These are phyloP conservation scores for Metschnikowia cerradonensis DNA, from an alignment of 805 yeast species.

Conservation along the genomic window DNA sequence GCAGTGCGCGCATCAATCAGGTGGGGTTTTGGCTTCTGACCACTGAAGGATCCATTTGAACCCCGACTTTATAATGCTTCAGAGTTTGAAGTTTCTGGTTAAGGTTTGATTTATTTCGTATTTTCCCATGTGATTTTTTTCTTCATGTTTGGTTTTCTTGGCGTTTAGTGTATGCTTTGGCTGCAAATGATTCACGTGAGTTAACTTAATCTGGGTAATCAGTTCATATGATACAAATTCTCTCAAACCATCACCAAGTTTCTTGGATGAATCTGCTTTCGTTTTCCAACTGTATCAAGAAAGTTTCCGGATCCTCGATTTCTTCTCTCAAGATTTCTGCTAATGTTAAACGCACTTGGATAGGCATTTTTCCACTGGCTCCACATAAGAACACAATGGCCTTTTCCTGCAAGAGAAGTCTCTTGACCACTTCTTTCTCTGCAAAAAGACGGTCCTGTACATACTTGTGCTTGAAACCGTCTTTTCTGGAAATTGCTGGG, in stretches of 20 bases:
- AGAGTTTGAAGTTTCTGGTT: too few relatives aligned
- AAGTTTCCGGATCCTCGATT: conserved; percentile 44
- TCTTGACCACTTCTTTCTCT: conserved; percentile 45
- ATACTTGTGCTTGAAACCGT: conserved; percentile 46
- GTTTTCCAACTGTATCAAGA: conserved; percentile 57
- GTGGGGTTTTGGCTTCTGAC: not conserved
- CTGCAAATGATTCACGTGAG: too few relatives aligned
- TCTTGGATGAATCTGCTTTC: conserved; percentile 74
- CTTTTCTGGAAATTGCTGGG: conserved; percentile 47
- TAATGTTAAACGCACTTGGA: conserved; percentile 77
- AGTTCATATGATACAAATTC: too few relatives aligned
- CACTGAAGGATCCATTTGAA: not conserved
- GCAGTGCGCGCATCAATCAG: not conserved
- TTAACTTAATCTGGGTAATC: too few relatives aligned
- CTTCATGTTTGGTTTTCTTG: too few relatives aligned
- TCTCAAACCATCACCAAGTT: conserved; percentile 57
- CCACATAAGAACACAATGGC: conserved; percentile 85
- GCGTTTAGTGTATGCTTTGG: too few relatives aligned
- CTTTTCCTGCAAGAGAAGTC: conserved; percentile 48
- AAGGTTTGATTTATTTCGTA: too few relatives aligned
- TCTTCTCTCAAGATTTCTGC: conserved; percentile 54
- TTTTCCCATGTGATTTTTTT: too few relatives aligned
- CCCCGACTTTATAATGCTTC: too few relatives aligned
- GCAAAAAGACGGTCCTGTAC: conserved; percentile 72
- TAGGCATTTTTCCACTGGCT: conserved; percentile 91